A percentile compares a stretch with the other conserved stretches of the same genome.
Conservation (phyloP, 2,329 filamentous ascomycete species). For the Diaporthe nobilis region DNA sequence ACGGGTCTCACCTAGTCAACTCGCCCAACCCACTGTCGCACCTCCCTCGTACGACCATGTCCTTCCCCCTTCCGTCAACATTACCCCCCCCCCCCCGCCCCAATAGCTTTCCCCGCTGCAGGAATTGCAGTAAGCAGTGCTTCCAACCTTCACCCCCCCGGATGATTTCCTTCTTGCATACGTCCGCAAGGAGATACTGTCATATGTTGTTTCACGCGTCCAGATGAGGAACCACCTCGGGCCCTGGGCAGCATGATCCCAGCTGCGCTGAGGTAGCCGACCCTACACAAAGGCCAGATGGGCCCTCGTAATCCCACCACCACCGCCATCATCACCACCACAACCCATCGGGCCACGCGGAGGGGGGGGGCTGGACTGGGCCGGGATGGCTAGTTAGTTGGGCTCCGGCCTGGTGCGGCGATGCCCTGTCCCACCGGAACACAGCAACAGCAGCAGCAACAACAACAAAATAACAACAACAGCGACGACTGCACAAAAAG, state of each 20-base stretch:
- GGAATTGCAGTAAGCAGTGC: background rate
- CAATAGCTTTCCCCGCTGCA: background rate
- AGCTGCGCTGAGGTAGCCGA: constrained; percentile 1
- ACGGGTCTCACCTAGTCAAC: constrained; percentile 39
- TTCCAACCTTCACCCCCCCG: constrained; percentile 2
- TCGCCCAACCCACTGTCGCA: constrained; percentile 39
- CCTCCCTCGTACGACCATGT: constrained; percentile 25
- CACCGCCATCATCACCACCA: background rate
- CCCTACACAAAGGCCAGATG: constrained; percentile 1
- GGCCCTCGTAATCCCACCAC: background rate
- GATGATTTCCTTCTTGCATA: constrained; percentile 36
- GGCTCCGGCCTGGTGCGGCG: background rate
- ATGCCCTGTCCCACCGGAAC: constrained; percentile 29
- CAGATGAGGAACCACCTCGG: constrained; percentile 11
- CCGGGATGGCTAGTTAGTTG: background rate
- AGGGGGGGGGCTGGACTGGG: background rate
- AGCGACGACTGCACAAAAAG: background rate
- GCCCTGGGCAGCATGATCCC: background rate
- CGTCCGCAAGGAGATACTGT: constrained; percentile 27
- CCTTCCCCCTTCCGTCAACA: no score
- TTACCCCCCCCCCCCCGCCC: background rate
- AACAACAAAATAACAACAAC: background rate
- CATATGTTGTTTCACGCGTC: constrained; percentile 10
- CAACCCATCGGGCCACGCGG: background rate
- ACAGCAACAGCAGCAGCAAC: background rate